Percentiles rank a stretch among this genome's conserved stretches.
phyloP scores from a whole-genome alignment of 2,329 filamentous ascomycete genomes.

The Tolypocladium cylindrosporum region DNA sequence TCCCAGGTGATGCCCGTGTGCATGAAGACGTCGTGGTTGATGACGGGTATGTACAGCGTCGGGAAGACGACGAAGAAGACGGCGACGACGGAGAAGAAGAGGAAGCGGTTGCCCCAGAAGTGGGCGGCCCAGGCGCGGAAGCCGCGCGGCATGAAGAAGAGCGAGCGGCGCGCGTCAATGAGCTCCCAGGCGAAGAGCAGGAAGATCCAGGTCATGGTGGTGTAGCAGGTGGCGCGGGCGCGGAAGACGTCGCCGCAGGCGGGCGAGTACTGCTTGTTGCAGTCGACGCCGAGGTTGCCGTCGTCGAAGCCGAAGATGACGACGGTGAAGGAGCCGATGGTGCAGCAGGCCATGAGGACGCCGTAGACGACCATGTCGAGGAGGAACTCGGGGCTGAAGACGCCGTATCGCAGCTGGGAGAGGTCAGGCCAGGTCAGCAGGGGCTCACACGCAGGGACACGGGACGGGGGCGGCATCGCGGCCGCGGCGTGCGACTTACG shows the following conservation, averaged over 20 bases:
- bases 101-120: constrained; percentile 60
- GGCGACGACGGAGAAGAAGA: constrained; percentile 50
- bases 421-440: background rate
- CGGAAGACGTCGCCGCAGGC: constrained; percentile 54
- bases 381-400: constrained; percentile 56
- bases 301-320: constrained; percentile 40
- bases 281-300: constrained; percentile 43
- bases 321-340: constrained; percentile 39
- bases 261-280: constrained; percentile 45
- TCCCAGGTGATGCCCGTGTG: constrained; percentile 50
- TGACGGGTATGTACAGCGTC: constrained; percentile 45
- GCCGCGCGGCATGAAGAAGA: constrained; percentile 62
- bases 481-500: constrained; percentile 20
- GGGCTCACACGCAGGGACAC: background rate
- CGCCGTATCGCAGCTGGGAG: constrained; percentile 32
- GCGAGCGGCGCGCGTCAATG: constrained; percentile 57
- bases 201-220: constrained; percentile 65
- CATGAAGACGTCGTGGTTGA: constrained; percentile 47
- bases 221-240: constrained; percentile 62
- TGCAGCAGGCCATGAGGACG: constrained; percentile 55
- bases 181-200: constrained; percentile 71
- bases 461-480: background rate
- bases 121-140: constrained; percentile 57
- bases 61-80: constrained; percentile 37
- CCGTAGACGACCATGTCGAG: constrained; percentile 59